A percentile compares a stretch with the other conserved stretches of the same genome.
These are phyloP conservation scores for Pleurotus sapidus DNA, from an alignment of 768 basidiomycete species.

Conservation along the genomic window DNA sequence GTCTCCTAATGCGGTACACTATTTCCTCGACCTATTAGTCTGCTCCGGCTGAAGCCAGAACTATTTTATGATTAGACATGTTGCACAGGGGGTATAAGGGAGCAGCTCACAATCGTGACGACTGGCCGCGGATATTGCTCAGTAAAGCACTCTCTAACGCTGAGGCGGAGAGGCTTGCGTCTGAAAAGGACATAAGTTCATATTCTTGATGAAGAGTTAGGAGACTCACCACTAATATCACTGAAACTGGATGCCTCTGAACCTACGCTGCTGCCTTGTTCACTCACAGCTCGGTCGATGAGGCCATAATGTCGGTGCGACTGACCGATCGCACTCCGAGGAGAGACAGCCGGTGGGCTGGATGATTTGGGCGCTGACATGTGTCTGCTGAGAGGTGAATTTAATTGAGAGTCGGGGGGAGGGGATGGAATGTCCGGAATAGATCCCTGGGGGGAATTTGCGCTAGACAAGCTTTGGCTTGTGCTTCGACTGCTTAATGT, in stretches of 20 bases:
- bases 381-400: conserved; percentile 51
- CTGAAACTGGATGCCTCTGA: conserved; percentile 84
- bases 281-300: conserved; percentile 39
- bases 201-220: not conserved
- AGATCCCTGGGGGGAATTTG: conserved; percentile 72
- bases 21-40: conserved; percentile 27
- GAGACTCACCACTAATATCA: conserved; percentile 72
- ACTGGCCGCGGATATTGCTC: conserved; percentile 67
- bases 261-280: conserved; percentile 60
- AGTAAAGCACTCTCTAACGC: conserved; percentile 77
- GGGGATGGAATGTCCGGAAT: conserved; percentile 83
- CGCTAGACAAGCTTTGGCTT: conserved; percentile 73
- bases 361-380: conserved; percentile 54
- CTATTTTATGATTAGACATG: conserved; percentile 15
- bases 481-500: conserved; percentile 49
- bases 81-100: not conserved
- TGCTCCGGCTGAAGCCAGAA: conserved; percentile 35
- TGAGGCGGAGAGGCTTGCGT: conserved; percentile 74
- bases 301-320: conserved; percentile 44
- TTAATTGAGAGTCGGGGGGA: conserved; percentile 50
- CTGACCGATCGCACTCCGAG: conserved; percentile 51
- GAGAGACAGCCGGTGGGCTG: conserved; percentile 59
- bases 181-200: conserved; percentile 27
- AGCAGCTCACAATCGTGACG: conserved; percentile 66
- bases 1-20: conserved; percentile 6